phyloP scores from a whole-genome alignment of 192 early-diverging fungal genomes.

The Kappamyces sp. region DNA sequence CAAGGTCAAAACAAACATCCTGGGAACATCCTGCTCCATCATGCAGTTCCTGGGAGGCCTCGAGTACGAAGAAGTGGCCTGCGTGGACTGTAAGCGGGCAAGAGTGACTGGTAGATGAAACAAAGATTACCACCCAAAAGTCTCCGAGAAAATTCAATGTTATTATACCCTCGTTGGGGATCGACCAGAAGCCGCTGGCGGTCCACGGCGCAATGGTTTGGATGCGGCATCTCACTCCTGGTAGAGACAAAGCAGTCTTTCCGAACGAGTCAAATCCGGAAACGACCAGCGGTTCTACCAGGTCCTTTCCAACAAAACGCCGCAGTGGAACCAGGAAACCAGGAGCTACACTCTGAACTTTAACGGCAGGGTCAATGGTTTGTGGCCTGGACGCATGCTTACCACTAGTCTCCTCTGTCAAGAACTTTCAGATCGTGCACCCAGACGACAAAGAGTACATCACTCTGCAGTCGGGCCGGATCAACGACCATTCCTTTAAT shows the following conservation, averaged over 20 bases:
- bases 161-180: too few species aligned
- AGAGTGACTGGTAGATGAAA: too few species aligned
- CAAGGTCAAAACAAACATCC: too few species aligned
- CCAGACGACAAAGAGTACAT: slow-evolving; percentile 90
- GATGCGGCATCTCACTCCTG: background rate
- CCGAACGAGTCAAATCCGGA: slow-evolving; percentile 34
- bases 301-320: slow-evolving; percentile 79
- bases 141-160: too few species aligned
- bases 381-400: too few species aligned
- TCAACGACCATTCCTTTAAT: slow-evolving; percentile 66
- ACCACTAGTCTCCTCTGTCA: slow-evolving; percentile 68
- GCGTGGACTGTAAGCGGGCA: too few species aligned
- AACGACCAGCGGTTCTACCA: slow-evolving; percentile 62
- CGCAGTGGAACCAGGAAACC: slow-evolving; percentile 90
- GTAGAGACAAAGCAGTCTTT: background rate
- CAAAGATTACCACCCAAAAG: too few species aligned
- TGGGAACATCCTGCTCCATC: too few species aligned
- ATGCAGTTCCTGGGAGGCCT: too few species aligned
- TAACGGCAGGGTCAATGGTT: slow-evolving; percentile 67
- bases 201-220: background rate
- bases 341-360: slow-evolving; percentile 92
- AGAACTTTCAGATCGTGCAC: slow-evolving; percentile 96
- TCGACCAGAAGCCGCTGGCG: background rate
- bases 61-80: too few species aligned
- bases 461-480: slow-evolving; percentile 84